phyloP scores from a whole-genome alignment of 176 grass and related monocot species.

The Eragrostis nindensis region DNA sequence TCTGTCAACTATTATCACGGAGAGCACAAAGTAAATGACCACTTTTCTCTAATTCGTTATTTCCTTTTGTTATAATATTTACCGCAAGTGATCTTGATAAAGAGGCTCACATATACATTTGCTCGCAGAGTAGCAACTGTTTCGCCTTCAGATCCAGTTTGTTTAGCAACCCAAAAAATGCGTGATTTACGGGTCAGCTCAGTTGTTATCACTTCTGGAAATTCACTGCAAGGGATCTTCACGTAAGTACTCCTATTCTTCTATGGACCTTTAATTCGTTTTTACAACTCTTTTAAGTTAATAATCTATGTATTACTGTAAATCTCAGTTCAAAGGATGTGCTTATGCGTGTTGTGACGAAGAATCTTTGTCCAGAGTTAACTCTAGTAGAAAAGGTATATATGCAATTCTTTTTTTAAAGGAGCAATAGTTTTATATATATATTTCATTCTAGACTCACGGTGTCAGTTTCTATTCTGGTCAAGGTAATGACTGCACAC shows the following conservation, averaged over 20 bases:
- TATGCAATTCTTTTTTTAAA: conserved; percentile 32
- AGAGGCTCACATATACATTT: conserved; percentile 22
- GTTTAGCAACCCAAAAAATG: conserved; percentile 85
- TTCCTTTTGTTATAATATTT: conserved; percentile 6
- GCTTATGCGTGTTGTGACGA: conserved; percentile 91
- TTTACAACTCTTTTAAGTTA: not conserved
- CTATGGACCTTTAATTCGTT: not conserved
- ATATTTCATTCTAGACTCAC: conserved; percentile 39
- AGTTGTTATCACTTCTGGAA: conserved; percentile 75
- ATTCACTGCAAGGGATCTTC: conserved; percentile 77
- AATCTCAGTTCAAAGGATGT: conserved; percentile 92
- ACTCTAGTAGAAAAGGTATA: conserved; percentile 95
- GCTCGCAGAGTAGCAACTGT: conserved; percentile 74
- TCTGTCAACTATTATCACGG: conserved; percentile 75
- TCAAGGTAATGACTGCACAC: conserved; percentile 89
- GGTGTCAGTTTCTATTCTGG: conserved; percentile 31
- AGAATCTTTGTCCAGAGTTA: conserved; percentile 89
- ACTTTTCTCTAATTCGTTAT: conserved; percentile 20
- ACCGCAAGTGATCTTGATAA: conserved; percentile 26
- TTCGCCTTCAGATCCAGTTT: conserved; percentile 89
- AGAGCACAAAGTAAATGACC: conserved; percentile 69
- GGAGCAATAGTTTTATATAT: not conserved
- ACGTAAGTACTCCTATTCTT: conserved; percentile 59
- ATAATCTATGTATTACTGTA: conserved; percentile 36
- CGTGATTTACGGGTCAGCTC: conserved; percentile 79